A percentile compares a stretch with the other conserved stretches of the same genome.
phyloP scores from a whole-genome alignment of 2,329 filamentous ascomycete genomes.

The Stylonectria norvegica region DNA sequence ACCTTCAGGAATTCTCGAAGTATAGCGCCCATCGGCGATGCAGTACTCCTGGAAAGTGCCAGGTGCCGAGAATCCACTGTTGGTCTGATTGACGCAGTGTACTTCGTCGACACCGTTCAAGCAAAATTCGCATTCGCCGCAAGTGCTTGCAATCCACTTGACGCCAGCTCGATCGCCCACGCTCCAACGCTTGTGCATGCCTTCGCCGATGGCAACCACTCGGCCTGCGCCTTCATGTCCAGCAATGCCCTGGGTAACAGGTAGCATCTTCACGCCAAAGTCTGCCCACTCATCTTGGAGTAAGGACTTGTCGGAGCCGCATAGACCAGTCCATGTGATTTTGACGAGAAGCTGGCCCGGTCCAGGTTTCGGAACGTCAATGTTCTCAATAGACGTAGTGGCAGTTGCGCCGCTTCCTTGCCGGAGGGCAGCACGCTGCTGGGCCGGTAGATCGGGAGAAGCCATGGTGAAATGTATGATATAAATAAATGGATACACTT shows the following conservation, averaged over 20 bases:
- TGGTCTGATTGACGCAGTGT: slow-evolving; percentile 66
- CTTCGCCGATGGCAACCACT: slow-evolving; percentile 73
- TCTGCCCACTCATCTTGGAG: slow-evolving; percentile 23
- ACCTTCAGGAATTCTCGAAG: slow-evolving; percentile 72
- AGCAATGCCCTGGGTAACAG: slow-evolving; percentile 47
- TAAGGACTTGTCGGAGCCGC: slow-evolving; percentile 25
- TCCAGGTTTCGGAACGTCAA: slow-evolving; percentile 19
- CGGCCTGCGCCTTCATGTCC: slow-evolving; percentile 73
- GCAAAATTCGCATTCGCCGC: slow-evolving; percentile 77
- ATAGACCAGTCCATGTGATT: slow-evolving; percentile 23
- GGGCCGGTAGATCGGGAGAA: slow-evolving; percentile 12
- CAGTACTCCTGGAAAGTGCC: slow-evolving; percentile 88
- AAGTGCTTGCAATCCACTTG: slow-evolving; percentile 86
- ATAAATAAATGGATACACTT: not conserved
- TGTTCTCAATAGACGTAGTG: slow-evolving; percentile 12
- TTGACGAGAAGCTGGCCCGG: slow-evolving; percentile 23
- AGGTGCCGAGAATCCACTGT: slow-evolving; percentile 85
- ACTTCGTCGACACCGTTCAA: slow-evolving; percentile 68
- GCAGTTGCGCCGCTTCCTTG: slow-evolving; percentile 15
- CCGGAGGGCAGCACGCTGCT: slow-evolving; percentile 22
- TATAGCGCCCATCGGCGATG: slow-evolving; percentile 76
- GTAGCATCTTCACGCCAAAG: slow-evolving; percentile 21
- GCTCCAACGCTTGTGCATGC: slow-evolving; percentile 66
- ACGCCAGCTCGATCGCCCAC: slow-evolving; percentile 79
- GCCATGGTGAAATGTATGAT: slow-evolving; percentile 7